Conservation (phyloP, 2,329 filamentous ascomycete species). For the Juglanconis juglandina region DNA sequence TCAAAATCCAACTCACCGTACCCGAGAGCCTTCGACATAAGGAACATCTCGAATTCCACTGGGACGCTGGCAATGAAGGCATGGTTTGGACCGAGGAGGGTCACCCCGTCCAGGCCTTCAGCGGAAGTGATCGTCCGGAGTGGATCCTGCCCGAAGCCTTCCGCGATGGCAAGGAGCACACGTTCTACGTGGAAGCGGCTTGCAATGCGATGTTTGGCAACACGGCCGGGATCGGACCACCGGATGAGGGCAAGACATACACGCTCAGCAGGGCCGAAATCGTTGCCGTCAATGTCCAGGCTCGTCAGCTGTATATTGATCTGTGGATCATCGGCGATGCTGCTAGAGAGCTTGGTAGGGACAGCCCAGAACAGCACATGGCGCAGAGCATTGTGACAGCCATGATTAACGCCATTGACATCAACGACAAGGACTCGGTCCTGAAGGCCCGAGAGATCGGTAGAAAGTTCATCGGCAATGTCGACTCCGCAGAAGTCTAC, state of each 20-base stretch:
- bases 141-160: conserved; percentile 84
- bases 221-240: conserved; percentile 82
- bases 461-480: conserved; percentile 74
- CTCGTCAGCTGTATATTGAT: conserved; percentile 79
- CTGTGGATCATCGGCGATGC: conserved; percentile 96
- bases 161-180: conserved; percentile 81
- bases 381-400: conserved; percentile 79
- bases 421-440: conserved; percentile 74
- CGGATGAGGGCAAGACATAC: conserved; percentile 79
- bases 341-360: conserved; percentile 81
- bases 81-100: conserved; percentile 89
- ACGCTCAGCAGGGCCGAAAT: conserved; percentile 75
- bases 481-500: conserved; percentile 84
- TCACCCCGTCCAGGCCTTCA: conserved; percentile 86
- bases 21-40: conserved; percentile 70
- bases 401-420: conserved; percentile 87
- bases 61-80: conserved; percentile 94
- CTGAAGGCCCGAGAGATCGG: conserved; percentile 78
- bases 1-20: conserved; percentile 76
- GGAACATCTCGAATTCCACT: conserved; percentile 87
- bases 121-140: conserved; percentile 82
- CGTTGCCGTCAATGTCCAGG: conserved; percentile 82
- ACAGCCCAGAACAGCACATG: conserved; percentile 85
- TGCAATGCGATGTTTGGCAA: conserved; percentile 99
- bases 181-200: conserved; percentile 95